Percentiles rank a stretch among this genome's conserved stretches.
Evolutionary conservation across 257 asterid species (phyloP).

Genomic region (Solanum lycopersicoides): DNA sequence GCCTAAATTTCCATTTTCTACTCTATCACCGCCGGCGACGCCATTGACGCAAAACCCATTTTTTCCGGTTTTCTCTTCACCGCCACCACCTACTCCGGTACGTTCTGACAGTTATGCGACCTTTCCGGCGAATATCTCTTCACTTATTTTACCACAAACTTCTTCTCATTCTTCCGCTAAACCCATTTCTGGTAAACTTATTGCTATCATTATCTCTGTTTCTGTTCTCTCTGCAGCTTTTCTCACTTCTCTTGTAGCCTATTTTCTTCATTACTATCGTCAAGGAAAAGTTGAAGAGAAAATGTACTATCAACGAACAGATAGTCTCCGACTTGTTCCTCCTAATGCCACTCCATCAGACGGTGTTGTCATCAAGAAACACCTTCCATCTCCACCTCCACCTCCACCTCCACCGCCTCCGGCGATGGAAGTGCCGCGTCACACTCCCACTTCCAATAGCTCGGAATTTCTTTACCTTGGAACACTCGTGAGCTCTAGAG

Average conservation of each 20-base stretch:
- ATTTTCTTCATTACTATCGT: constrained; percentile 33
- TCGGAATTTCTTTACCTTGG: not conserved
- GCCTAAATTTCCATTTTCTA: not conserved
- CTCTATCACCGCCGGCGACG: not conserved
- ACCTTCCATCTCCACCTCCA: not conserved
- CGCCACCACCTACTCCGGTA: constrained; percentile 30
- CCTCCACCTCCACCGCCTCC: not conserved
- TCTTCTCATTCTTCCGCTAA: constrained; percentile 36
- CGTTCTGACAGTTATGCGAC: constrained; percentile 28
- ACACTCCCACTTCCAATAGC: constrained; percentile 2
- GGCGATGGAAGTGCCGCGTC: not conserved
- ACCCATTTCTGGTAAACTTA: constrained; percentile 23
- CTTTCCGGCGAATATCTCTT: constrained; percentile 85
- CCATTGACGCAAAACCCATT: constrained; percentile 33
- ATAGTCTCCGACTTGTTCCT: constrained; percentile 66
- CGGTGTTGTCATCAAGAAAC: constrained; percentile 6
- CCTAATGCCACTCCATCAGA: constrained; percentile 42
- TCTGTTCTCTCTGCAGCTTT: constrained; percentile 28
- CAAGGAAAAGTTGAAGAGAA: constrained; percentile 23
- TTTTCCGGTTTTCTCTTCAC: constrained; percentile 40
- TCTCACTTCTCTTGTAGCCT: constrained; percentile 12
- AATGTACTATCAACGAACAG: constrained; percentile 23
- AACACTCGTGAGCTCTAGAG: constrained; percentile 45
- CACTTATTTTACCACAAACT: constrained; percentile 63
- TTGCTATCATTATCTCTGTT: constrained; percentile 38